Conservation (phyloP, 2,329 filamentous ascomycete genomes). For the Chrysoporthe puriensis region DNA sequence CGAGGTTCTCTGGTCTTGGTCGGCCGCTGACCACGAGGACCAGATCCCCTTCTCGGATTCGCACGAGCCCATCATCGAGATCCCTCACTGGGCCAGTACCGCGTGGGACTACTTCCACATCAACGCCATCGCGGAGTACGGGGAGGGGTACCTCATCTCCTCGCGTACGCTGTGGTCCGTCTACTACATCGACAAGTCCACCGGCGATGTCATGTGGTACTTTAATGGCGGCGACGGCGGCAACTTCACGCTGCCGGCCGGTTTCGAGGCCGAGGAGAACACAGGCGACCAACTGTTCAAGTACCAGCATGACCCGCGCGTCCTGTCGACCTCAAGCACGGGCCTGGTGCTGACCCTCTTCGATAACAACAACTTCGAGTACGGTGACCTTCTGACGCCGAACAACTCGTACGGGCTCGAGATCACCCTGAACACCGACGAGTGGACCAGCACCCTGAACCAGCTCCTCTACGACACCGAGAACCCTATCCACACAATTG, state of each 20-base stretch:
- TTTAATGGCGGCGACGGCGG: constrained; percentile 29
- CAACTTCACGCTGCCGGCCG: constrained; percentile 18
- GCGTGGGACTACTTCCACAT: constrained; percentile 61
- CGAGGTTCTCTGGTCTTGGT: constrained; percentile 42
- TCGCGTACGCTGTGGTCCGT: constrained; percentile 52
- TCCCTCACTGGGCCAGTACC: constrained; percentile 34
- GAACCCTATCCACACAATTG: constrained; percentile 16
- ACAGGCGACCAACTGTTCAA: constrained; percentile 19
- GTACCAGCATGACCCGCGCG: constrained; percentile 23
- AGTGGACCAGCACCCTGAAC: constrained; percentile 16
- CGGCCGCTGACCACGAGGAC: constrained; percentile 18
- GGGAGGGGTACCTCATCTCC: constrained; percentile 54
- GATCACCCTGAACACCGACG: constrained; percentile 15
- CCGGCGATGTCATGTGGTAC: constrained; percentile 53
- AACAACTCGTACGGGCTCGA: constrained; percentile 22
- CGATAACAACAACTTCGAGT: constrained; percentile 25
- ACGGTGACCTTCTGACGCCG: constrained; percentile 10
- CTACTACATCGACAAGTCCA: constrained; percentile 49
- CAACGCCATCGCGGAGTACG: constrained; percentile 57
- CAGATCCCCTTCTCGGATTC: constrained; percentile 20
- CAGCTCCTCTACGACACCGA: constrained; percentile 18
- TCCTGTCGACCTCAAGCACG: constrained; percentile 11
- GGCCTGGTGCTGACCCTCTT: constrained; percentile 21
- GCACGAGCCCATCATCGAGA: constrained; percentile 16
- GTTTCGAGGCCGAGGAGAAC: constrained; percentile 10